Percentiles rank a stretch among this genome's conserved stretches.
These are phyloP conservation scores for Verticillium klebahnii DNA, from an alignment of 2,329 filamentous ascomycete species.

Conservation along the genomic window DNA sequence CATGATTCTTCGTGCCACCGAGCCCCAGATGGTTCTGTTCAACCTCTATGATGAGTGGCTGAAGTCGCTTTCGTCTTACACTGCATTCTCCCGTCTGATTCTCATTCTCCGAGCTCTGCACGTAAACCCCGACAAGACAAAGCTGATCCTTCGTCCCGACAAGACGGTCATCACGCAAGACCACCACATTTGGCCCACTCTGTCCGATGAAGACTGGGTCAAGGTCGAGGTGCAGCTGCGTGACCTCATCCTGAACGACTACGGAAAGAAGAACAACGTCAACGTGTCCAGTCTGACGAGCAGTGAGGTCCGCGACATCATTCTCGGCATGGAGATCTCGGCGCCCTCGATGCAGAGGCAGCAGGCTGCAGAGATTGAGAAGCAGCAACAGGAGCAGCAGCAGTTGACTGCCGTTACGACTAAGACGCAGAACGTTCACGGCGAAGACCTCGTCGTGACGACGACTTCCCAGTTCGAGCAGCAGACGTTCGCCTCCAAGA, in stretches of 20 bases:
- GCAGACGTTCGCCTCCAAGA: slow-evolving; percentile 96
- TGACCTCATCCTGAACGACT: slow-evolving; percentile 95
- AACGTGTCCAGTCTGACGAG: slow-evolving; percentile 95
- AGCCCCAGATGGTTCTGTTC: slow-evolving; percentile 99
- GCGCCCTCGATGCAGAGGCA: slow-evolving; percentile 97
- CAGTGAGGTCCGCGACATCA: slow-evolving; percentile 96
- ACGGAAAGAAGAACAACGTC: slow-evolving; percentile 99
- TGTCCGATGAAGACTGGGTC: slow-evolving; percentile 97
- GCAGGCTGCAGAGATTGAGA: slow-evolving; percentile 97
- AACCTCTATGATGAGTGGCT: slow-evolving; percentile 99
- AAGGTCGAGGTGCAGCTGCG: slow-evolving; percentile 97
- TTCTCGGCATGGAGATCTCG: slow-evolving; percentile 98
- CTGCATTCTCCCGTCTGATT: slow-evolving; percentile 91
- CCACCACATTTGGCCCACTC: slow-evolving; percentile 95
- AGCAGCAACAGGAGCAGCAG: slow-evolving; percentile 95
- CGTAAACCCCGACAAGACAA: slow-evolving; percentile 98
- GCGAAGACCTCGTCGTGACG: slow-evolving; percentile 96
- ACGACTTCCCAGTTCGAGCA: slow-evolving; percentile 98
- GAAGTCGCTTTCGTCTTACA: slow-evolving; percentile 97
- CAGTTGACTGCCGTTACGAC: slow-evolving; percentile 97
- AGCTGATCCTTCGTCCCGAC: slow-evolving; percentile 88
- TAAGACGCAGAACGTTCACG: slow-evolving; percentile 94
- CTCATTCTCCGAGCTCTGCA: slow-evolving; percentile 91
- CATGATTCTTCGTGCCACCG: slow-evolving; percentile 96
- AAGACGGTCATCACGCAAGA: slow-evolving; percentile 98